Conservation (phyloP, 345 rosid genomes). For the Syzygium aqueum region DNA sequence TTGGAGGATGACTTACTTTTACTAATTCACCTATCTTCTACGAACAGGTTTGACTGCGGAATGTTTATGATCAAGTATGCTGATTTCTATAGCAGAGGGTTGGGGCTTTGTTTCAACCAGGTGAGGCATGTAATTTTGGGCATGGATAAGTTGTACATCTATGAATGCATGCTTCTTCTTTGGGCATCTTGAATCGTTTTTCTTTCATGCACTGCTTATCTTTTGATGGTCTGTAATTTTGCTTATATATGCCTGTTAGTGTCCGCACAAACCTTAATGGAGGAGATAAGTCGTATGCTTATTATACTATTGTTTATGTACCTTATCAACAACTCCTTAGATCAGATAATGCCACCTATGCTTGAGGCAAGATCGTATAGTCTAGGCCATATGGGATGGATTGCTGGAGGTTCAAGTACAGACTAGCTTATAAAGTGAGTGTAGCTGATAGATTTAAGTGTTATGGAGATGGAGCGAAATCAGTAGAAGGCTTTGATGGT, state of each 20-base stretch:
- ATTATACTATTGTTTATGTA: background rate
- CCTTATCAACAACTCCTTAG: background rate
- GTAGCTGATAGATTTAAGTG: background rate
- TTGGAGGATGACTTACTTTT: background rate
- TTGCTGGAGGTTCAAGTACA: background rate
- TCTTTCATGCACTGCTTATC: background rate
- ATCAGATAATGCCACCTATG: background rate
- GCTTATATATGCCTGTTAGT: background rate
- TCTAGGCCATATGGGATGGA: background rate
- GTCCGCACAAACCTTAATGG: background rate
- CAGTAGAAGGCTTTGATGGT: background rate
- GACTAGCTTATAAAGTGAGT: background rate
- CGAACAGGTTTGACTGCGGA: slow-evolving; percentile 88
- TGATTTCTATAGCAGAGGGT: slow-evolving; percentile 85
- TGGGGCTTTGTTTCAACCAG: slow-evolving; percentile 83
- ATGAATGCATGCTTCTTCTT: background rate
- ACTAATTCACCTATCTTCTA: background rate
- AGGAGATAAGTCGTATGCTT: background rate
- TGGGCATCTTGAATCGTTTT: background rate
- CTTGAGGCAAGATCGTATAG: background rate
- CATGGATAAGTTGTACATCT: background rate
- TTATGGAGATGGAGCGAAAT: background rate
- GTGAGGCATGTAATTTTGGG: slow-evolving; percentile 13
- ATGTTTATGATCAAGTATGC: slow-evolving; percentile 95
- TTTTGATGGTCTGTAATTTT: background rate